Conservation (phyloP, 2,329 filamentous ascomycete species). For the Falciphora oryzae region DNA sequence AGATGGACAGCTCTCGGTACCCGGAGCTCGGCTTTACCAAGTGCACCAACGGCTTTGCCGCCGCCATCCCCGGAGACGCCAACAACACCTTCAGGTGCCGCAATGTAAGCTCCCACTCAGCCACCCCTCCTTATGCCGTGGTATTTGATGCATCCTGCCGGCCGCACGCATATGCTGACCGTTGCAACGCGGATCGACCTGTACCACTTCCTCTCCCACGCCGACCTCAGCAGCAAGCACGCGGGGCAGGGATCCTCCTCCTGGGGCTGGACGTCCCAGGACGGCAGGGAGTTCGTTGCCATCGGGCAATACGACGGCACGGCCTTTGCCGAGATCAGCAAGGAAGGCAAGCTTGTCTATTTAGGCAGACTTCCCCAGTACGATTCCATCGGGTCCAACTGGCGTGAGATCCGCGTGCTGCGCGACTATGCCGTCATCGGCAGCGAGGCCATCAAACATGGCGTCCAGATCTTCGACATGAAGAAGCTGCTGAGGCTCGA, state of each 20-base stretch:
- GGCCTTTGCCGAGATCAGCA: constrained; percentile 47
- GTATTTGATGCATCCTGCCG: no score
- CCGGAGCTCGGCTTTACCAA: constrained; percentile 3
- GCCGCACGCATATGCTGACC: not conserved
- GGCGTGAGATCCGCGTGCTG: constrained; percentile 45
- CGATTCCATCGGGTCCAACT: constrained; percentile 21
- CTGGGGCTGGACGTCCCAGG: constrained; percentile 43
- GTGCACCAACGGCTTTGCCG: constrained; percentile 6
- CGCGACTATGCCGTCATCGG: constrained; percentile 32
- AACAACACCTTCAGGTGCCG: constrained; percentile 8
- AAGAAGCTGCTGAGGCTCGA: constrained; percentile 45
- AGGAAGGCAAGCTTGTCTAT: constrained; percentile 44
- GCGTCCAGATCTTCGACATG: constrained; percentile 60
- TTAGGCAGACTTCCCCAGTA: constrained; percentile 46
- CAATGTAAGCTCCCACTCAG: not conserved
- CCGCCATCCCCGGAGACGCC: constrained; percentile 3
- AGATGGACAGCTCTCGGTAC: constrained; percentile 7
- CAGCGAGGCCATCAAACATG: constrained; percentile 41
- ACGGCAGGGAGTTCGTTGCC: constrained; percentile 48
- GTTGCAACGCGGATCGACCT: not conserved
- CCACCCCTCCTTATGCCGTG: not conserved
- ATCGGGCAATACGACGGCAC: constrained; percentile 49
- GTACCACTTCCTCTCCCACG: constrained; percentile 9
- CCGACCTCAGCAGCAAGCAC: constrained; percentile 5
- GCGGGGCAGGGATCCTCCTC: constrained; percentile 1